These are phyloP conservation scores for Zancudomyces culisetae DNA, from an alignment of 371 early-diverging fungal genomes.

Conservation along the genomic window DNA sequence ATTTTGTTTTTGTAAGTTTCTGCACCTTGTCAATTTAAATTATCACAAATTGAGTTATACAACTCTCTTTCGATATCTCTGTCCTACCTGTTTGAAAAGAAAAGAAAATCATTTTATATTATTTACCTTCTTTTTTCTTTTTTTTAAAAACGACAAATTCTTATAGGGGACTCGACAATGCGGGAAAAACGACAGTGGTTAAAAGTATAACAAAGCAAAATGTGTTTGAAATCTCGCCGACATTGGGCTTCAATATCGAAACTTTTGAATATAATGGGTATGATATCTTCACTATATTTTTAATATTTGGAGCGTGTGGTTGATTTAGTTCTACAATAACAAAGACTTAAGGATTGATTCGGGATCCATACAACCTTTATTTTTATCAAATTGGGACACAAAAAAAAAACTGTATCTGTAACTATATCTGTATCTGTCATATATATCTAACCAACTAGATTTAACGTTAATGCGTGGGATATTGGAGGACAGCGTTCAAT, in stretches of 20 bases:
- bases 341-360: background rate
- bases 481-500: slow-evolving; percentile 97
- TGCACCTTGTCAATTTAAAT: slow-evolving; percentile 13
- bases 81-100: slow-evolving; percentile 15
- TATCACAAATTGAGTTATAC: too few relatives aligned
- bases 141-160: slow-evolving; percentile 15
- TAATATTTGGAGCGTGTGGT: background rate
- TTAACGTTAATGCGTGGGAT: slow-evolving; percentile 83
- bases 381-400: slow-evolving; percentile 2
- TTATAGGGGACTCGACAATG: slow-evolving; percentile 85
- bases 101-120: background rate
- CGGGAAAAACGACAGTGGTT: slow-evolving; percentile 97
- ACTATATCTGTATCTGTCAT: background rate
- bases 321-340: background rate
- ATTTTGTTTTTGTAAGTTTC: slow-evolving; percentile 53
- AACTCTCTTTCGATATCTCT: too few relatives aligned
- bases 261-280: slow-evolving; percentile 52
- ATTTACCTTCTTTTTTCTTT: background rate
- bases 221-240: slow-evolving; percentile 88
- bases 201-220: slow-evolving; percentile 84
- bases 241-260: slow-evolving; percentile 90
- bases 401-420: background rate
- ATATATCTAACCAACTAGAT: slow-evolving; percentile 22
- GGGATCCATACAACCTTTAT: background rate
- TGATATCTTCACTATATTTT: background rate